Percentiles rank a stretch among this genome's conserved stretches.
Conservation (phyloP, 345 rosid species). For the Garcia nutans region DNA sequence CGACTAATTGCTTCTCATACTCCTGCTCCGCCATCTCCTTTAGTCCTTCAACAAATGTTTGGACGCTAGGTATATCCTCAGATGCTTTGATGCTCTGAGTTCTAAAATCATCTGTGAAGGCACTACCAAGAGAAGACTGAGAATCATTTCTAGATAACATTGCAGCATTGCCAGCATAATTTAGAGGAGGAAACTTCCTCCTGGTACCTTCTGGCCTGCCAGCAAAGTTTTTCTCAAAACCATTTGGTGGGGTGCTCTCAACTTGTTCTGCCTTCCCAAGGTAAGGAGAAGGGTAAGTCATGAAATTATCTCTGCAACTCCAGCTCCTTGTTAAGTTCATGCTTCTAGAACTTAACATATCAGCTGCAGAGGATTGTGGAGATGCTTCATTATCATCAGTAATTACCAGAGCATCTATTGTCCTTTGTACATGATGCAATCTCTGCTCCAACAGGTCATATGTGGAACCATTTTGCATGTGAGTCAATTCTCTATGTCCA, state of each 20-base stretch:
- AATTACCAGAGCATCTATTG: slow-evolving; percentile 42
- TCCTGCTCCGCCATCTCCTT: slow-evolving; percentile 68
- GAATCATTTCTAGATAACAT: slow-evolving; percentile 67
- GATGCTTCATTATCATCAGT: slow-evolving; percentile 38
- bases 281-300: slow-evolving; percentile 35
- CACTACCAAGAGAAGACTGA: slow-evolving; percentile 71
- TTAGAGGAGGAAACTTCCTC: slow-evolving; percentile 43
- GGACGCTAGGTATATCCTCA: slow-evolving; percentile 72
- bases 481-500: slow-evolving; percentile 41
- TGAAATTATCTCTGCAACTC: slow-evolving; percentile 53
- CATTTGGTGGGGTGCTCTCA: slow-evolving; percentile 66
- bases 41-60: slow-evolving; percentile 75
- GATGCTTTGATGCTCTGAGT: slow-evolving; percentile 46
- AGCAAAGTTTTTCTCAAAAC: slow-evolving; percentile 49
- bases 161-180: slow-evolving; percentile 32
- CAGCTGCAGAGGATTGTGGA: slow-evolving; percentile 26
- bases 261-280: slow-evolving; percentile 27
- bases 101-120: slow-evolving; percentile 45
- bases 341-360: slow-evolving; percentile 50
- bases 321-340: slow-evolving; percentile 48
- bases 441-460: slow-evolving; percentile 49
- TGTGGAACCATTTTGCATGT: slow-evolving; percentile 43
- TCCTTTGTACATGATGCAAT: slow-evolving; percentile 45
- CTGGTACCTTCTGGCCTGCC: slow-evolving; percentile 62
- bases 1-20: slow-evolving; percentile 44